Evolutionary conservation across 176 grass and related monocot genomes (phyloP), one percentile per base, ranked within the genome.

Genomic region (Lolium perenne): DNA sequence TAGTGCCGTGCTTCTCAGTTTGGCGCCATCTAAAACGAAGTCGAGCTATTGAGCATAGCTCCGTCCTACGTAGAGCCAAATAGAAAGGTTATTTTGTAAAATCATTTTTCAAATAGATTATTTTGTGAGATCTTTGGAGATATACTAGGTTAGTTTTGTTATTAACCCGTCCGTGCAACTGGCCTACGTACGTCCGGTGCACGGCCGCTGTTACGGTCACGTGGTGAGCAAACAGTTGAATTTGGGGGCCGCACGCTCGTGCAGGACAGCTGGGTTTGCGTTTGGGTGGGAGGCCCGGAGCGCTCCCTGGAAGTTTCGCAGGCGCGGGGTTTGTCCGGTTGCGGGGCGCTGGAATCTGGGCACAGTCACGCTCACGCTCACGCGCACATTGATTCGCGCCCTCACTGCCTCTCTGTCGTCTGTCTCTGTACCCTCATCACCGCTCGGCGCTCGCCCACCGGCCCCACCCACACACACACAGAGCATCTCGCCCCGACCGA

Each of bases 261-360:
- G 75, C 54, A 18, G 46, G n/a, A 15, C 86, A 22, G 59, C 73
- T 66, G 20, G 83, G n/a, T 64, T 53, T 60, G 2, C 13, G 38
- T 46, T 71, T 70, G 29, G 3, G 8, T 11, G 20, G 29, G 1
- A 35, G 32, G 32, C 4, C 18, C 8, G 9, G 20, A n/a, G n/a
- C n/a, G n/a, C n/a, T n/a, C 21, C 46, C 18, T 12, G 7, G 25
- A 53, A 76, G 73, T 54, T 32, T n/a, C 60, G 79, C 66, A 7
- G 32, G 32, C 32, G 53, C 1, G 20, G 10, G 66, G 45, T 9
- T 66, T 89, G 87, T 85, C 87, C 38, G 87, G 23, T 76, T 85
- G 82, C 82, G 69, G 76, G 87, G 49, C 48, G 68, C 87, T 74
- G 77, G 87, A 89, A 89, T 85, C 87, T 26, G 53, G 2, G 38